These are phyloP conservation scores for Penicillium occitanis DNA, from an alignment of 2,329 filamentous ascomycete species.

Conservation along the genomic window DNA sequence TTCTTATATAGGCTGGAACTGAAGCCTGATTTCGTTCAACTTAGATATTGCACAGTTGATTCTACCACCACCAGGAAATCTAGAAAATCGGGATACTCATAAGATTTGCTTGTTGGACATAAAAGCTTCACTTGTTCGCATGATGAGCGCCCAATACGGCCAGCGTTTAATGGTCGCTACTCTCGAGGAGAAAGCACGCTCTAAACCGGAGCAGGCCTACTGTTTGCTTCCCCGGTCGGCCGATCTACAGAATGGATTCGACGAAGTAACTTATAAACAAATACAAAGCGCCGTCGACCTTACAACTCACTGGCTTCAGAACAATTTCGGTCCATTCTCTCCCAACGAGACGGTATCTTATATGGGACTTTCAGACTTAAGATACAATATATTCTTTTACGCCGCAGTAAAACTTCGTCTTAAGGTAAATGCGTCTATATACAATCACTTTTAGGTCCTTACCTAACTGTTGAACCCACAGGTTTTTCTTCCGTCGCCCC, in stretches of 20 bases:
- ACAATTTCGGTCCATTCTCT: not conserved
- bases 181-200: conserved; percentile 12
- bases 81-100: not conserved
- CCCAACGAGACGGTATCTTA: conserved; percentile 11
- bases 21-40: not conserved
- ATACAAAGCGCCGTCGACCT: conserved; percentile 2
- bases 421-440: conserved; percentile 1
- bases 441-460: not conserved
- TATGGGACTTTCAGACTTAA: conserved; percentile 2
- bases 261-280: not conserved
- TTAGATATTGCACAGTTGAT: not conserved
- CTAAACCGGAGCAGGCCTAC: not conserved
- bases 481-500: conserved; percentile 15
- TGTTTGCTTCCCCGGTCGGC: not conserved
- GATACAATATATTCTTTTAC: conserved; percentile 18
- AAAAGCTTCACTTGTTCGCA: not conserved
- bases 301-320: conserved; percentile 4
- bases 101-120: not conserved
- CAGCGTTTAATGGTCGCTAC: conserved; percentile 2
- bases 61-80: not conserved
- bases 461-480: not conserved
- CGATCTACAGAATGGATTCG: conserved; percentile 9
- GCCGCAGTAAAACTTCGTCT: conserved; percentile 6
- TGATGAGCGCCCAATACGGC: not conserved
- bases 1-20: not conserved